Evolutionary conservation across 768 basidiomycete species (phyloP).

Genomic region (Boletus sensibilis): DNA sequence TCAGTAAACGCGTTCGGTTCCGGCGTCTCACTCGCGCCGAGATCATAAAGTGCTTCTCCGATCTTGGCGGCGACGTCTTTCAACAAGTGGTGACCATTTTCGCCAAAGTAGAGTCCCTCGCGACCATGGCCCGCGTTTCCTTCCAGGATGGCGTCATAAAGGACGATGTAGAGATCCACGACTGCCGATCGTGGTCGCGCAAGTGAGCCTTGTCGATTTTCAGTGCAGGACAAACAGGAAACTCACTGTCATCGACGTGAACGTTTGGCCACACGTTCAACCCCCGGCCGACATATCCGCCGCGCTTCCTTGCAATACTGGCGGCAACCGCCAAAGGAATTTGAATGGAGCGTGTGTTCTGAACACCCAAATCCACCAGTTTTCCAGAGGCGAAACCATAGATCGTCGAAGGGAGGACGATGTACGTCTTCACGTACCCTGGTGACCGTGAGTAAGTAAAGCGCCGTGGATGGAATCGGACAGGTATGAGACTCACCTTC

Average conservation of each 20-base stretch:
- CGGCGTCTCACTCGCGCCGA: conserved; percentile 16
- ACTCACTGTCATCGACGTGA: conserved; percentile 46
- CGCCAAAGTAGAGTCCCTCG: conserved; percentile 55
- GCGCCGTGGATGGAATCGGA: too few relatives aligned
- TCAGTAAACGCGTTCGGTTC: conserved; percentile 44
- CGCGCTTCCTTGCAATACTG: conserved; percentile 48
- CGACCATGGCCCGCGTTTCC: conserved; percentile 28
- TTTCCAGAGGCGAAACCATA: conserved; percentile 53
- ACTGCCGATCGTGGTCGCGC: background rate
- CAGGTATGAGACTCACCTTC: conserved; percentile 35
- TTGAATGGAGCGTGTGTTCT: conserved; percentile 55
- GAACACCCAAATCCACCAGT: conserved; percentile 43
- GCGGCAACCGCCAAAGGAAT: conserved; percentile 50
- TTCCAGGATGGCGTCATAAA: conserved; percentile 40
- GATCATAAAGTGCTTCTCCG: conserved; percentile 30
- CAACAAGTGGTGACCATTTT: conserved; percentile 48
- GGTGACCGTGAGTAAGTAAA: background rate
- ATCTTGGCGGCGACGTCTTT: conserved; percentile 46
- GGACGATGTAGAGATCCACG: conserved; percentile 42
- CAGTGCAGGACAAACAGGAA: background rate
- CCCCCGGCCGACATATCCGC: conserved; percentile 58
- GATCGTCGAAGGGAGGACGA: conserved; percentile 56
- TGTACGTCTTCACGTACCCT: conserved; percentile 34
- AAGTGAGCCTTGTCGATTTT: background rate
- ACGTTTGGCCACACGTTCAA: conserved; percentile 62